Evolutionary conservation across 108 stramenopile species (phyloP), one percentile per base, ranked within the genome.

Genomic region (Cyclostephanos invisitatus): DNA sequence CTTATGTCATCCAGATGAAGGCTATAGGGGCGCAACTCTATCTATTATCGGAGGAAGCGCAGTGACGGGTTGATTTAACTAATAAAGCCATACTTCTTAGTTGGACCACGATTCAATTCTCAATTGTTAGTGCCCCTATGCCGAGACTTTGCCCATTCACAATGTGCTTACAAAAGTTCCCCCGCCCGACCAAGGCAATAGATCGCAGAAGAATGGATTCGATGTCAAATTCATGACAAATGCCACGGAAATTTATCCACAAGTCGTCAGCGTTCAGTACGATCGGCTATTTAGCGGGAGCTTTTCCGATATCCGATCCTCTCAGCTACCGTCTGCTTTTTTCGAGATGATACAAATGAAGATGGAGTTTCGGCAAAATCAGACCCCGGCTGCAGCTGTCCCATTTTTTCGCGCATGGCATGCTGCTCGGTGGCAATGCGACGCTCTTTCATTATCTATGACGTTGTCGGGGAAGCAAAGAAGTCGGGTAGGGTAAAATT

Each of bases 1-100:
- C 32, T n/a, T n/a, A 84, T 71, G 72, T 96, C 21, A 71, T 97
- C 53, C 85, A 92, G 62, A 59, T 95, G 32, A 89, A 95, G 86
- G 40, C 68, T 15, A 76, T 67, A 3, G 53, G 91, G 15, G 94
- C 96, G 6, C 82, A 81, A 24, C 61, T 95, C n/a, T 67, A 82
- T 47, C 86, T 93, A 36, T 56, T 36, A 53, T 35, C 62, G 51
- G 69, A 28, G 50, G 69, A 42, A 70, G 21, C 51, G 61, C 62
- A 59, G 47, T 54, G 36, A 38, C 29, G 12, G 44, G 14, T 15
- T 46, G 44, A 46, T 46, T 25, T 28, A 7, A 40, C 22, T 47
- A 3, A 27, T 54, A 18, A 49, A 49, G 18, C 15, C 48, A 49
- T 18, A 48, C 12, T 32, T 3, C 3, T 32, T 32, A 40, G 28